Evolutionary conservation across 441 rosid genomes (phyloP), one percentile per base, ranked within the genome.

Genomic region (Croton setiger): DNA sequence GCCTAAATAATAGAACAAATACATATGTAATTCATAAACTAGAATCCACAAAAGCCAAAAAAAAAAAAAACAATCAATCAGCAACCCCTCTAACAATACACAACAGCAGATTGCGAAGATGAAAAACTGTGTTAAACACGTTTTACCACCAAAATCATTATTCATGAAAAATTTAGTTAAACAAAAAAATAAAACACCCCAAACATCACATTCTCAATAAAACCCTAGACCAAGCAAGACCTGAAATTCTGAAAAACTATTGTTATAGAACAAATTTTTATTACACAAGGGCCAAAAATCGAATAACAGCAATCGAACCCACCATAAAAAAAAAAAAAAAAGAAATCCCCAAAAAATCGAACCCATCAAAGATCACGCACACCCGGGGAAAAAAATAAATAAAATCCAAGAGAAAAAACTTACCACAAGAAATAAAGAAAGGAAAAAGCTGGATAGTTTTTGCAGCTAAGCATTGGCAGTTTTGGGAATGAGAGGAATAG

Each of bases 401-500:
- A 10, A 23, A 52, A 68, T 17, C 7, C 0, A 17, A 11, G 17
- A 48, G 27, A 48, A 21, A 64, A 13, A 48, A 17, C 66, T 35
- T 7, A 58, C 78, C 68, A 60, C 23, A 39, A 71, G 31, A 27
- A 66, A 49, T 21, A 62, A 71, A 75, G 72, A 64, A 55, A 48
- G 45, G n/a, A 23, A 45, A 5, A 49, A 11, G 36, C 4, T 44
- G 0, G 56, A 23, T 31, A 13, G 5, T 8, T 10, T 9, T 51
- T 39, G 43, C 63, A 67, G 14, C 79, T 81, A 92, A 69, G 97
- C 87, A 76, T 84, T 86, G 65, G 97, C 97, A 41, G 98, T 86
- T 57, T 82, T 88, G 48, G 97, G 92, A 77, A 87, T 81, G 54
- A 92, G 92, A 78, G 94, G 88, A 55, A 85, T 80, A 31, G 79